Evolutionary conservation across 768 basidiomycete genomes (phyloP).

Genomic region (Cyclocybe cylindracea): DNA sequence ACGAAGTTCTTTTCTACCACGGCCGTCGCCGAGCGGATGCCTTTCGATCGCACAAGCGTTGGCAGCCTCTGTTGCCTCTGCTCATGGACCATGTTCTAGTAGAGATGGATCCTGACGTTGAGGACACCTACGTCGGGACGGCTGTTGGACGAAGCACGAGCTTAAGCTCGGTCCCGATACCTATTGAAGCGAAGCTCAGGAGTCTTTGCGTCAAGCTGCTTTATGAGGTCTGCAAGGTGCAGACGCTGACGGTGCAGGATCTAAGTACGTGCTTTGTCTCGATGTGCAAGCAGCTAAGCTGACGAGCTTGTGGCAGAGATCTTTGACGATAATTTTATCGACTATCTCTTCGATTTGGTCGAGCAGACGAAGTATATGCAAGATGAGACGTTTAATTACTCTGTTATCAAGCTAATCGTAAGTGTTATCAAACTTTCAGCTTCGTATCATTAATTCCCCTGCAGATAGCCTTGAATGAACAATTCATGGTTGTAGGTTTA

Average conservation of each 20-base stretch:
- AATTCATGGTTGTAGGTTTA: conserved; percentile 93
- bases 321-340: conserved; percentile 84
- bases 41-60: conserved; percentile 79
- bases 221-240: conserved; percentile 93
- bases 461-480: conserved; percentile 92
- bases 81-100: conserved; percentile 84
- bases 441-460: background rate
- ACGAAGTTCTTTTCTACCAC: conserved; percentile 73
- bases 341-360: conserved; percentile 88
- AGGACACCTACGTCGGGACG: conserved; percentile 56
- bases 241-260: conserved; percentile 77
- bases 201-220: conserved; percentile 71
- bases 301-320: conserved; percentile 46
- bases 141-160: conserved; percentile 34
- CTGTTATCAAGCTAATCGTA: conserved; percentile 92
- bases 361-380: conserved; percentile 87
- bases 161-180: conserved; percentile 49
- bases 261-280: conserved; percentile 56
- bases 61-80: conserved; percentile 78
- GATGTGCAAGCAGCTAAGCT: background rate
- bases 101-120: conserved; percentile 77
- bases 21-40: conserved; percentile 71
- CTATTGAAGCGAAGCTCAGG: conserved; percentile 84
- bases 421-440: conserved; percentile 24
- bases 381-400: conserved; percentile 94